A percentile compares a stretch with the other conserved stretches of the same genome.
Evolutionary conservation across 805 yeast species (phyloP).

Genomic region (Zygotorulaspora chibaensis): DNA sequence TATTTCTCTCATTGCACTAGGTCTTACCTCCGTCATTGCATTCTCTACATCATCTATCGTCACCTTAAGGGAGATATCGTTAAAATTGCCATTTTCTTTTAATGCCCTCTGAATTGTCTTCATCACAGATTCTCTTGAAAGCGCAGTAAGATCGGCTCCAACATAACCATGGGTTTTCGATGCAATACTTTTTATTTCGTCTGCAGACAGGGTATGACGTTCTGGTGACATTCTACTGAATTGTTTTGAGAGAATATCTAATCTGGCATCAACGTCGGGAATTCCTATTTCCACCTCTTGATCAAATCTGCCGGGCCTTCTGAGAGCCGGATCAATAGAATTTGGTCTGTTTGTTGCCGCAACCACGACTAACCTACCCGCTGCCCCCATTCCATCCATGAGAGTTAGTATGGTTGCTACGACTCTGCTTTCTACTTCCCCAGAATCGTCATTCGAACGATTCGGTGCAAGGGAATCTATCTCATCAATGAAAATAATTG

Average conservation of each 20-base stretch:
- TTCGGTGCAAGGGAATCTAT: constrained; percentile 88
- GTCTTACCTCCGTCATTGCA: constrained; percentile 77
- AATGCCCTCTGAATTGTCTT: constrained; percentile 66
- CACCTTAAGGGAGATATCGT: constrained; percentile 43
- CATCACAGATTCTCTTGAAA: constrained; percentile 86
- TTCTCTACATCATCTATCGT: constrained; percentile 54
- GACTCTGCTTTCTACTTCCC: constrained; percentile 86
- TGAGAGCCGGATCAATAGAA: constrained; percentile 61
- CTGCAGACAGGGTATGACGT: constrained; percentile 49
- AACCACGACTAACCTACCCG: constrained; percentile 60
- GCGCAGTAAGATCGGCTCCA: constrained; percentile 89
- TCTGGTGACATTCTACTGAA: constrained; percentile 42
- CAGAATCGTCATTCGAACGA: constrained; percentile 76
- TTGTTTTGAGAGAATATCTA: constrained; percentile 64
- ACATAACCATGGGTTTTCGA: constrained; percentile 92
- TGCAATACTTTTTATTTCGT: constrained; percentile 61
- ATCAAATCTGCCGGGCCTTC: constrained; percentile 87
- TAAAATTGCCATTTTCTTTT: constrained; percentile 16
- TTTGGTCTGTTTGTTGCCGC: constrained; percentile 76
- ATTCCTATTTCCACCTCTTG: constrained; percentile 88
- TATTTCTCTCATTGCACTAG: constrained; percentile 96
- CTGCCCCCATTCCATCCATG: constrained; percentile 71
- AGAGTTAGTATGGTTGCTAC: constrained; percentile 82
- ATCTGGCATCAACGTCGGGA: constrained; percentile 80
- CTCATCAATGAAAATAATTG: constrained; percentile 86